Base-by-base conservation (phyloP, 2,329 filamentous ascomycete genomes). In the Cylindrodendrum hubeiense region DNA sequence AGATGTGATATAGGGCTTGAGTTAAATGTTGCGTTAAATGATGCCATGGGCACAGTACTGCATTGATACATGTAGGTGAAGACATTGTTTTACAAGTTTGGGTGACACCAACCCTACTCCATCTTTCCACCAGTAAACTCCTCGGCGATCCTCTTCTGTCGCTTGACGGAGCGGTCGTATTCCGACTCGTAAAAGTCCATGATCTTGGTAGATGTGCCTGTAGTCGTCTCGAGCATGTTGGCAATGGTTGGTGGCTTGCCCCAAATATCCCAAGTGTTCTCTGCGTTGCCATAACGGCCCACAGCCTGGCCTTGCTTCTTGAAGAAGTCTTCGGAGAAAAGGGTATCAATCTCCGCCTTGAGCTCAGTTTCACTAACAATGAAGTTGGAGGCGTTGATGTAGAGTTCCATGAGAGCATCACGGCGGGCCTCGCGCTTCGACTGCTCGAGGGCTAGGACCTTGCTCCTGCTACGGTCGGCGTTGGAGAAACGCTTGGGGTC, bases 311-410 rank as follows among this genome's bases (percentile, higher is more conserved):
- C 75, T 78, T 80, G 73, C 66, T 78, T 78, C 61, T 74, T 78
- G 77, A 86, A 88, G 79, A 83, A 83, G 67, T 88, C 85, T 26
- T 90, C 88, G 17, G 89, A 86, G 81, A 98, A 99, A n/a, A 91
- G 85, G 67, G 85, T 82, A 22, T 97, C 91, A 61, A 98, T 90
- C 69, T 90, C 87, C 17, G 84, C 84, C 71, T 92, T 87, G 34
- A 99, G 87, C 78, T 97, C 91, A 54, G 86, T 82, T 78, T 97
- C 94, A 24, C 87, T 90, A 19, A 94, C 90, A 76, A 99, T 98
- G 81, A 98, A 99, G 41, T 89, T 84, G 26, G 92, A 88, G 5
- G 96, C 94, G 72, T 94, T 92, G 82, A 96, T 92, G 81, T 99
- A 99, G 13, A 99, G 87, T 63, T 93, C 90, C 80, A 97, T 93